A percentile compares a stretch with the other conserved stretches of the same genome.
phyloP scores from a whole-genome alignment of 1,139 yeast species.

The Geotrichum phurueaensis region DNA sequence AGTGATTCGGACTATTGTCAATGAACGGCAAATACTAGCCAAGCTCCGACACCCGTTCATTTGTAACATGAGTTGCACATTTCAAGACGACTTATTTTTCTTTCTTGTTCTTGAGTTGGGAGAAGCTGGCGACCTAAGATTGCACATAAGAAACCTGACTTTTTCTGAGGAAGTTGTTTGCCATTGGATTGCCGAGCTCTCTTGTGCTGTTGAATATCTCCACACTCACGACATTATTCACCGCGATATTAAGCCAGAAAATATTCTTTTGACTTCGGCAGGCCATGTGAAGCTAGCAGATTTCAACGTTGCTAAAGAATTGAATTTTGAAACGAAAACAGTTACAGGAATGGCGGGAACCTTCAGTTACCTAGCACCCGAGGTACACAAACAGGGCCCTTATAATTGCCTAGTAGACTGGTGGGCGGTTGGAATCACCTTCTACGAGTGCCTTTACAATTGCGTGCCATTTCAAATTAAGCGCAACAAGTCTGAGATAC shows the following conservation, averaged over 20 bases:
- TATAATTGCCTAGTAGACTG: constrained; percentile 78
- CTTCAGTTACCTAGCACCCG: constrained; percentile 88
- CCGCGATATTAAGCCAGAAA: constrained; percentile 67
- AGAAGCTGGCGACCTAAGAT: constrained; percentile 86
- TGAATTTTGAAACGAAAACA: constrained; percentile 28
- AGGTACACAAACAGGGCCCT: constrained; percentile 58
- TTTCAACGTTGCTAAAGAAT: constrained; percentile 47
- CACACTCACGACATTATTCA: constrained; percentile 60
- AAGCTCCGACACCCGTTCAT: constrained; percentile 67
- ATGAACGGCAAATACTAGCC: constrained; percentile 59
- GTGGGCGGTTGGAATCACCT: constrained; percentile 88
- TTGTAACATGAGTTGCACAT: constrained; percentile 73
- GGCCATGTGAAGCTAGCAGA: constrained; percentile 71
- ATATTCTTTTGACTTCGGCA: constrained; percentile 56
- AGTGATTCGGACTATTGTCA: constrained; percentile 33
- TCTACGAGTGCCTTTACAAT: constrained; percentile 76
- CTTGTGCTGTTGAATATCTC: constrained; percentile 60
- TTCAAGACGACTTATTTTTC: constrained; percentile 68
- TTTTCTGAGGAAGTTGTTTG: constrained; percentile 56
- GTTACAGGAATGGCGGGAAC: constrained; percentile 71
- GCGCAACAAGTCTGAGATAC: constrained; percentile 11
- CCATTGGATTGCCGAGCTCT: constrained; percentile 61
- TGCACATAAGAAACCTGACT: constrained; percentile 54
- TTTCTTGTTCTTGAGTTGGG: constrained; percentile 71
- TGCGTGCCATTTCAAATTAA: constrained; percentile 77